Evolutionary conservation across 441 rosid genomes (phyloP), one percentile per base, ranked within the genome.

Genomic region (Syzygium malaccense): DNA sequence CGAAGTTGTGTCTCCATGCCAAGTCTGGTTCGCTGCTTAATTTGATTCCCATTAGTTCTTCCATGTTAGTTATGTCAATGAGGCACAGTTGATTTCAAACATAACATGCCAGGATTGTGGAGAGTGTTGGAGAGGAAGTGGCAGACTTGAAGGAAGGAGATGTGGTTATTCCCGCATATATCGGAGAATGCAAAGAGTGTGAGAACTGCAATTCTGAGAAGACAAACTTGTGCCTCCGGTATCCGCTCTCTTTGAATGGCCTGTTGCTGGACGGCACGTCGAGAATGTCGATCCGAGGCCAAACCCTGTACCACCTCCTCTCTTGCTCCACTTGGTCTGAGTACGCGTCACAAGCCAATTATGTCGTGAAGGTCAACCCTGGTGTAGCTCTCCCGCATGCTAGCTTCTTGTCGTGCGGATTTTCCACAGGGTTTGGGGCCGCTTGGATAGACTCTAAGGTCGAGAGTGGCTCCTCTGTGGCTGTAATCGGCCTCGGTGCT

Each of bases 401-500:
- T 28, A 91, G 92, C 87, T 68, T 92, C 66, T 58, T 93, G 37
- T 94, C 95, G 1, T 94, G 94, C 88, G 95, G 95, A 6, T 94
- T 91, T 49, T 90, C 94, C 28, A 92, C 93, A 18, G 96, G 98
- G 2, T 90, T 87, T 66, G 98, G 98, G 14, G 93, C 95, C 3
- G 93, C 94, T 55, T 94, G 95, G 97, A 95, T 92, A 89, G 96
- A 91, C 26, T 95, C 95, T 8, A 48, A 87, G 23, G 91, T 95
- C 78, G 89, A 92, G 71, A 86, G 86, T 30, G 95, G 96, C 11
- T 94, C 97, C 19, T 88, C 89, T 25, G 95, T 95, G 3, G 97
- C 94, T 26, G 91, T 95, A 17, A 86, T 96, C 32, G 96, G 98
- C 53, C 94, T 96, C 53, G 98, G 97, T 14, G 90, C 93, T 20